Percentiles rank a stretch among this genome's conserved stretches.
phyloP scores from a whole-genome alignment of 176 grass and related monocot species.

The Triticum monococcum region DNA sequence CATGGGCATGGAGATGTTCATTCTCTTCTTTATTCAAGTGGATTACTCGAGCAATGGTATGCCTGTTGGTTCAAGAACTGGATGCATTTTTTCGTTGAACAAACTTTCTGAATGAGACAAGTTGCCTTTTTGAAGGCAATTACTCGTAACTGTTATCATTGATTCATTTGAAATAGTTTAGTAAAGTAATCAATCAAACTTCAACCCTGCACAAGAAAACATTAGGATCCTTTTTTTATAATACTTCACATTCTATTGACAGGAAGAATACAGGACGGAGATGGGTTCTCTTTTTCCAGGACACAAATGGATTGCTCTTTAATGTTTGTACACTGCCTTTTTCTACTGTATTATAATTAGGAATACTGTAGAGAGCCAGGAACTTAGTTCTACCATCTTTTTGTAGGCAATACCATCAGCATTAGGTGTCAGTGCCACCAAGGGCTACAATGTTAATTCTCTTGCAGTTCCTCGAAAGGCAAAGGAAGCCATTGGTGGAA shows the following conservation, averaged over 20 bases:
- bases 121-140: slow-evolving; percentile 7
- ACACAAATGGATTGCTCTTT: slow-evolving; percentile 95
- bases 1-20: slow-evolving; percentile 99
- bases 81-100: neutral
- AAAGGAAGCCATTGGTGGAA: slow-evolving; percentile 98
- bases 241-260: slow-evolving; percentile 20
- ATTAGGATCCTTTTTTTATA: slow-evolving; percentile 10
- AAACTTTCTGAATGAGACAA: neutral
- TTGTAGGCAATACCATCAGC: slow-evolving; percentile 95
- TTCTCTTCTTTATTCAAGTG: slow-evolving; percentile 92
- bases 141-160: neutral
- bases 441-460: slow-evolving; percentile 96
- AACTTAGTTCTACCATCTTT: neutral
- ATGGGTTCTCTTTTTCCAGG: slow-evolving; percentile 98
- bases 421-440: slow-evolving; percentile 85
- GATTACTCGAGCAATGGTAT: slow-evolving; percentile 83
- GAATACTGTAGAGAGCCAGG: neutral
- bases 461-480: slow-evolving; percentile 93
- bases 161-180: slow-evolving; percentile 5
- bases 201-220: slow-evolving; percentile 1
- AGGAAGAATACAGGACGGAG: slow-evolving; percentile 65
- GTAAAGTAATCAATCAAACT: slow-evolving; percentile 16
- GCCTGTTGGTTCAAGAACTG: slow-evolving; percentile 7
- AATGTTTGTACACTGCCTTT: slow-evolving; percentile 58
- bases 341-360: slow-evolving; percentile 13